phyloP scores from a whole-genome alignment of 768 basidiomycete species.

The Porphyrellus cyaneotinctus region DNA sequence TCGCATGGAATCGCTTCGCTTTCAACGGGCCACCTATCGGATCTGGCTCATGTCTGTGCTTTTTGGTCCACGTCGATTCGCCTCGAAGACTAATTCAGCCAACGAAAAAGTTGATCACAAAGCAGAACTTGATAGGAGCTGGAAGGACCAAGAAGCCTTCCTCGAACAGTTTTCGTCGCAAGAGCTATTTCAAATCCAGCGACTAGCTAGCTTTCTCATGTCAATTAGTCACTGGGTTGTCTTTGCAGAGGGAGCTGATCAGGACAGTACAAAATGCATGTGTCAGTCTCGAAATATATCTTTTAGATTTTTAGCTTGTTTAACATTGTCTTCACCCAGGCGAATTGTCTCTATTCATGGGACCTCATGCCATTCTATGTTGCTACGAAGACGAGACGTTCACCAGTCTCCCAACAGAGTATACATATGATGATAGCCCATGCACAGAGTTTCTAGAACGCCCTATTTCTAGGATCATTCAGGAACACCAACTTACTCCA shows the following conservation, averaged over 20 bases:
- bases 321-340: too few species aligned
- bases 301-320: too few species aligned
- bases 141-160: neutral
- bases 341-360: constrained; percentile 7
- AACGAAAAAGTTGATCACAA: neutral
- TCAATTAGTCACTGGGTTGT: too few species aligned
- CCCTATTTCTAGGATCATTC: neutral
- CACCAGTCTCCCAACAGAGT: neutral
- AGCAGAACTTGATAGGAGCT: neutral
- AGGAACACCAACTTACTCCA: neutral
- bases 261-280: too few species aligned
- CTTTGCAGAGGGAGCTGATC: too few species aligned
- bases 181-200: constrained; percentile 1
- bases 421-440: neutral
- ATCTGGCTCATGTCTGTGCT: constrained; percentile 21
- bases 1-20: constrained; percentile 28
- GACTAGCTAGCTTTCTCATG: too few species aligned
- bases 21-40: constrained; percentile 28
- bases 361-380: constrained; percentile 3
- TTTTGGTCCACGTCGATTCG: constrained; percentile 1
- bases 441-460: neutral
- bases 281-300: too few species aligned
- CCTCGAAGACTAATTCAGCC: neutral
- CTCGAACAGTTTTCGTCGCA: neutral
- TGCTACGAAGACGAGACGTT: constrained; percentile 5